Evolutionary conservation across 2,329 filamentous ascomycete species (phyloP).

Genomic region (Sporothrix pseudoabietina): DNA sequence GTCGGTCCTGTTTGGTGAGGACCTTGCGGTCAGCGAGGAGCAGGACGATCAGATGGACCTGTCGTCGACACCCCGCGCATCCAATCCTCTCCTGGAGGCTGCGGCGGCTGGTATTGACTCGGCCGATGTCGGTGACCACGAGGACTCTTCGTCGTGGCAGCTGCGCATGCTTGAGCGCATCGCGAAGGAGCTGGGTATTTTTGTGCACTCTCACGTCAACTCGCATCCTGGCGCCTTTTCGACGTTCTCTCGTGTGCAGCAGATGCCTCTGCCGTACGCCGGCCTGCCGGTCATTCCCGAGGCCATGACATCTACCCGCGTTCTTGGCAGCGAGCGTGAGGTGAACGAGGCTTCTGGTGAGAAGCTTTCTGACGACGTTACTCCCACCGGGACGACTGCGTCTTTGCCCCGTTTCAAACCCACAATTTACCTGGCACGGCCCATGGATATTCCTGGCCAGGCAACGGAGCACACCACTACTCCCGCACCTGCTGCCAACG

Average conservation of each 20-base stretch:
- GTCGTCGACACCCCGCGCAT: constrained; percentile 52
- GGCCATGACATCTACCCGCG: constrained; percentile 39
- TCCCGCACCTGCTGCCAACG: constrained; percentile 14
- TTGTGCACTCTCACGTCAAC: constrained; percentile 80
- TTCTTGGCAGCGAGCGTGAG: constrained; percentile 26
- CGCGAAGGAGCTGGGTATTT: constrained; percentile 79
- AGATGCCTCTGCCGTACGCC: constrained; percentile 72
- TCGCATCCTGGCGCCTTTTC: constrained; percentile 83
- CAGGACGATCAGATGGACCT: constrained; percentile 38
- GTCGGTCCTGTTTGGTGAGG: constrained; percentile 83
- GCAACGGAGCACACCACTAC: constrained; percentile 33
- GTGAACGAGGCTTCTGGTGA: background rate
- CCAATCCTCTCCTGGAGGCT: constrained; percentile 37
- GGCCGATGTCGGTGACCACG: constrained; percentile 38
- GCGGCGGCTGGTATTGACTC: constrained; percentile 36
- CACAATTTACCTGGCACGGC: constrained; percentile 47
- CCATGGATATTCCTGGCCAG: constrained; percentile 44
- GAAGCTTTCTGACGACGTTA: constrained; percentile 22
- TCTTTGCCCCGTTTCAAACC: constrained; percentile 55
- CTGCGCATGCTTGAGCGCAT: constrained; percentile 78
- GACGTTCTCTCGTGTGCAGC: constrained; percentile 69
- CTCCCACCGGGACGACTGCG: constrained; percentile 34
- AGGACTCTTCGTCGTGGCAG: constrained; percentile 61
- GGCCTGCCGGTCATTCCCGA: constrained; percentile 70
- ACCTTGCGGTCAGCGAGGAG: constrained; percentile 57